A percentile compares a stretch with the other conserved stretches of the same genome.
These are phyloP conservation scores for Neopestalotiopsis clavispora DNA, from an alignment of 2,329 filamentous ascomycete species.

Conservation along the genomic window DNA sequence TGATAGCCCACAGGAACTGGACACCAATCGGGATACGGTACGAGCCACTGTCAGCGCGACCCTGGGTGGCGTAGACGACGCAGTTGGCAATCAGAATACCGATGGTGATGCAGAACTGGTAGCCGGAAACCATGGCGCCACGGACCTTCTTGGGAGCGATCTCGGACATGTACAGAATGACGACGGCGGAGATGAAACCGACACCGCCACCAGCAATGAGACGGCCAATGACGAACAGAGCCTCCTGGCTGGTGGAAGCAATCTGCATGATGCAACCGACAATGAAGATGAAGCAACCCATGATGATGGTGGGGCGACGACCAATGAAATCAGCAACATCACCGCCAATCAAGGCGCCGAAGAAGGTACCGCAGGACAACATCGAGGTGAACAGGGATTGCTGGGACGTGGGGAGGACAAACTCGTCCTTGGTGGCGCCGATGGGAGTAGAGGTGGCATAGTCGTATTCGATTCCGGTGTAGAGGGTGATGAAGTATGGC, in stretches of 20 bases:
- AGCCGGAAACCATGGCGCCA: constrained; percentile 74
- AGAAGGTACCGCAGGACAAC: constrained; percentile 68
- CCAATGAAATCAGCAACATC: constrained; percentile 70
- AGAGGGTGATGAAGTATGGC: constrained; percentile 44
- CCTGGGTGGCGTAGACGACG: constrained; percentile 69
- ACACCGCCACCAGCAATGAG: constrained; percentile 69
- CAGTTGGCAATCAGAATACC: constrained; percentile 73
- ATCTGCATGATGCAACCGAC: constrained; percentile 65
- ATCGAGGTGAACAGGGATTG: constrained; percentile 70
- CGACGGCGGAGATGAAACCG: constrained; percentile 70
- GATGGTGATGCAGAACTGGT: constrained; percentile 79
- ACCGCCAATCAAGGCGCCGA: constrained; percentile 68
- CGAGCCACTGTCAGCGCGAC: constrained; percentile 61
- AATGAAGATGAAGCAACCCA: constrained; percentile 64
- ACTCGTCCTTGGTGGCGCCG: constrained; percentile 32
- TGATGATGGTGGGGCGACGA: constrained; percentile 62
- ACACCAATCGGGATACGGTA: constrained; percentile 75
- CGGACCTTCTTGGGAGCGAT: constrained; percentile 66
- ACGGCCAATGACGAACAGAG: constrained; percentile 66
- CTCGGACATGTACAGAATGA: constrained; percentile 75
- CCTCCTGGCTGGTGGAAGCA: constrained; percentile 53
- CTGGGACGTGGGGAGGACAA: constrained; percentile 49
- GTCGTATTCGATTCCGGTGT: constrained; percentile 43
- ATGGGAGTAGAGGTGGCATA: constrained; percentile 30
- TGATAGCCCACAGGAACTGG: constrained; percentile 61